phyloP scores from a whole-genome alignment of 2,329 filamentous ascomycete species.

The Trichoderma koningii region DNA sequence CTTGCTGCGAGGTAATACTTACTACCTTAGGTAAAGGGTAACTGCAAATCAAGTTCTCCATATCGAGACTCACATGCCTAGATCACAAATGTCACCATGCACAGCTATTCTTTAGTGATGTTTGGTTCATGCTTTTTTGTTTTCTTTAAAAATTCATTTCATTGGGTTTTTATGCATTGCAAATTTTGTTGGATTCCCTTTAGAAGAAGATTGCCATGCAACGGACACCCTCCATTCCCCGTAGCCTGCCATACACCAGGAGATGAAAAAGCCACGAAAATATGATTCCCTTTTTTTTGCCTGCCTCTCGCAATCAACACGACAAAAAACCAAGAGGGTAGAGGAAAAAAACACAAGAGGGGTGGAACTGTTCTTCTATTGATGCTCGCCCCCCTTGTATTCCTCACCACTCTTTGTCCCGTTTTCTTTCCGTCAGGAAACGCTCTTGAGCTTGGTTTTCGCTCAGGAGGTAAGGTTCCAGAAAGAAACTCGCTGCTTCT shows the following conservation, averaged over 20 bases:
- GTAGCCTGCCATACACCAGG: slow-evolving; percentile 45
- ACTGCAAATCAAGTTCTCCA: background rate
- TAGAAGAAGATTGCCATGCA: slow-evolving; percentile 42
- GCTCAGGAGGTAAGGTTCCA: background rate
- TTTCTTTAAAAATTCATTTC: slow-evolving; percentile 32
- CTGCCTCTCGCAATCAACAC: slow-evolving; percentile 28
- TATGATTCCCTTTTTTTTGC: slow-evolving; percentile 12
- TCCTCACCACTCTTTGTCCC: background rate
- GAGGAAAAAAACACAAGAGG: too few relatives aligned
- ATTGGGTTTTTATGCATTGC: slow-evolving; percentile 40
- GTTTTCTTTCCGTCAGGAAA: background rate
- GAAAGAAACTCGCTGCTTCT: background rate
- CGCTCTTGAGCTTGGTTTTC: slow-evolving; percentile 3
- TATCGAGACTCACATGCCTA: background rate
- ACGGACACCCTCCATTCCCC: slow-evolving; percentile 30
- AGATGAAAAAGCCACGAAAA: slow-evolving; percentile 45
- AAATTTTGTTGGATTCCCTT: slow-evolving; percentile 37
- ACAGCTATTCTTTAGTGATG: background rate
- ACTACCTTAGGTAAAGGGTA: background rate
- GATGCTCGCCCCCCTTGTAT: too few relatives aligned
- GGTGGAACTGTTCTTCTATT: too few relatives aligned
- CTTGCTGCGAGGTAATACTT: background rate
- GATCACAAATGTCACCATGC: background rate
- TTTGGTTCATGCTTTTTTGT: slow-evolving; percentile 29
- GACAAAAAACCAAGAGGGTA: slow-evolving; percentile 13